Evolutionary conservation across 2,329 filamentous ascomycete genomes (phyloP), one percentile per base, ranked within the genome.

Genomic region (Trichophyton equinum): DNA sequence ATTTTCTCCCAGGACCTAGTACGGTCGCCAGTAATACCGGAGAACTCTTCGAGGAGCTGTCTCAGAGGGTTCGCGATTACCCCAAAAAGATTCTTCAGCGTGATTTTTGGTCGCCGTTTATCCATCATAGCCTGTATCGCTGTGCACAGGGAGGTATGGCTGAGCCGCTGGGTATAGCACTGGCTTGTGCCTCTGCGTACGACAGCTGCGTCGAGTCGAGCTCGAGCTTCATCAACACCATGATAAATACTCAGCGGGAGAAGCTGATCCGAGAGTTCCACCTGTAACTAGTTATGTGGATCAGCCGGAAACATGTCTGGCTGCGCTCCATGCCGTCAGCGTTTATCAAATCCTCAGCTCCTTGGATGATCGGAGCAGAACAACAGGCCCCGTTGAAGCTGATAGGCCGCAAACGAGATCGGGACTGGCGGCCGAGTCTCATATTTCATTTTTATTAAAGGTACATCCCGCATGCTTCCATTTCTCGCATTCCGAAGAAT

Each of bases 181-280:
- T 57, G 13, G 53, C 53, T 33, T 57, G 53, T 36, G 38, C 38
- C 25, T 57, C 53, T 15, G 53, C 53, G n/a, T 38, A 57, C 30
- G 11, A 57, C 9, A 57, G 20, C 30, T 20, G 11, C 4, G 53
- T 57, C 13, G 53, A 57, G 30, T 57, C 53, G 1, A 57, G 53
- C 11, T 57, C 53, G 25, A 57, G 30, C 53, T 57, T 57, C 15
- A 36, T 57, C 20, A 30, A 57, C 15, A 30, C 20, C 53, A 30
- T 57, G 53, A 57, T 57, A 20, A 57, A 57, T 57, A 57, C 53
- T 25, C 53, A 57, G 53, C 53, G 53, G n/a, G 53, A 57, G 53
- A 57, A 57, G 53, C 30, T 57, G 53, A 57, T 57, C 53, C 53
- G 53, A 57, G 53, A 38, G 53, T 57, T 57, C 53, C 53, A 57